These are phyloP conservation scores for Monosporascus sp. DNA, from an alignment of 2,329 filamentous ascomycete species.

Conservation along the genomic window DNA sequence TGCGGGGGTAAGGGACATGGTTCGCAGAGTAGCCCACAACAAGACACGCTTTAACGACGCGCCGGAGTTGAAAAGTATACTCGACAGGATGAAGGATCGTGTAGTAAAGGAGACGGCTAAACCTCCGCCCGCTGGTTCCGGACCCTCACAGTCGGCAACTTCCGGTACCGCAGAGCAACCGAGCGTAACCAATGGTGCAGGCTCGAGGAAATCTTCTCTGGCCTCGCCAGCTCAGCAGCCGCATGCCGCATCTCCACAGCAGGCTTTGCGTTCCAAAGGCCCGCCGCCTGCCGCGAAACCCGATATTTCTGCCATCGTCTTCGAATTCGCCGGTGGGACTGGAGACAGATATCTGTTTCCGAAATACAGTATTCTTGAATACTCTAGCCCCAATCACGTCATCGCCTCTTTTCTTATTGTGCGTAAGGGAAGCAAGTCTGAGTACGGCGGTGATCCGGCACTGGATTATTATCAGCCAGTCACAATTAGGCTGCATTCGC, in stretches of 20 bases:
- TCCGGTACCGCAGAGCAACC: slow-evolving; percentile 26
- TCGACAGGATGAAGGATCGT: slow-evolving; percentile 44
- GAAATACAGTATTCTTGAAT: slow-evolving; percentile 72
- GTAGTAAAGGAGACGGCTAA: slow-evolving; percentile 33
- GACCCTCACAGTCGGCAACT: slow-evolving; percentile 19
- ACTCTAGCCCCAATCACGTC: slow-evolving; percentile 53
- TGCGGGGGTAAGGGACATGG: slow-evolving; percentile 41
- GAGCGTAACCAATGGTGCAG: slow-evolving; percentile 25
- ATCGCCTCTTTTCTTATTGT: slow-evolving; percentile 75
- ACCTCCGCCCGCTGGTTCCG: slow-evolving; percentile 8
- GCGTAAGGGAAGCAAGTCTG: slow-evolving; percentile 63
- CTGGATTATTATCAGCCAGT: slow-evolving; percentile 75
- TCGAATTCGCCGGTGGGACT: slow-evolving; percentile 62
- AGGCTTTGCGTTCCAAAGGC: slow-evolving; percentile 57
- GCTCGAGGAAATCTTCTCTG: slow-evolving; percentile 24
- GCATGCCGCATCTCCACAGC: slow-evolving; percentile 32
- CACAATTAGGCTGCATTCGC: slow-evolving; percentile 54
- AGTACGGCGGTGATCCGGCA: slow-evolving; percentile 57
- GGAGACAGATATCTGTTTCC: slow-evolving; percentile 77
- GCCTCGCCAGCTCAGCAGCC: slow-evolving; percentile 12
- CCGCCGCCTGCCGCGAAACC: slow-evolving; percentile 49
- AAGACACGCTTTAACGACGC: slow-evolving; percentile 48
- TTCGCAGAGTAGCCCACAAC: slow-evolving; percentile 49
- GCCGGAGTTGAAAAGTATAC: slow-evolving; percentile 46
- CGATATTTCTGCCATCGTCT: slow-evolving; percentile 61